Evolutionary conservation across 108 stramenopile species (phyloP), one percentile per base, ranked within the genome.

Genomic region (Cylindrotheca closterium): DNA sequence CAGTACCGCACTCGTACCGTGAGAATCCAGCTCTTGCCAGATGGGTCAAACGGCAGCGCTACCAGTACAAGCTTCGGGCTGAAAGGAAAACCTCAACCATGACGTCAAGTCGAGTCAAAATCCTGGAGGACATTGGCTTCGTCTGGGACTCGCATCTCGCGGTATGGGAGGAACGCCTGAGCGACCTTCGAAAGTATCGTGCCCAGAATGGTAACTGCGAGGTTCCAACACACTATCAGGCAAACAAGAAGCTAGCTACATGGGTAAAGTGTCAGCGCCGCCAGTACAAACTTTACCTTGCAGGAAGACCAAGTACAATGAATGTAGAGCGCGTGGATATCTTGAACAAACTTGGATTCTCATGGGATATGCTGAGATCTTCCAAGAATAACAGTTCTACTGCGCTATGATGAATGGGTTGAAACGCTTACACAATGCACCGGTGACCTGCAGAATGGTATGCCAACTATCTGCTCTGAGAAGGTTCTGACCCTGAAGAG

Each of bases 181-280:
- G 26, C 2, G 71, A 57, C 8, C 67, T 78, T 26, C 31, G 26
- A 12, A 49, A 73, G 12, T 78, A 55, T 51, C 29, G 30, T 2
- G 30, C 19, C 10, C 34, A 42, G 0, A 22, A 66, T 23, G 76
- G 76, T 12, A 64, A 77, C 46, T 50, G 42, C 30, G 58, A 73
- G 26, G 76, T 77, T 31, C 76, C 65, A 19, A 46, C 51, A 0
- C 12, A 10, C 1, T 70, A 60, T 48, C 21, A 60, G 15, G 29
- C 54, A 34, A 67, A 67, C 56, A 29, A 12, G 31, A 19, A 57
- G 46, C 55, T 67, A 17, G 67, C 67, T 18, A 49, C 50, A 31
- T 86, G 84, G 84, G 81, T 79, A 0, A 75, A 60, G 18, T 68
- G 71, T 47, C 84, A 86, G 60, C 63, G 69, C 18, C 53, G 63